Conservation (phyloP, 352 stramenopile species). For the Pythium pyrilobum region DNA sequence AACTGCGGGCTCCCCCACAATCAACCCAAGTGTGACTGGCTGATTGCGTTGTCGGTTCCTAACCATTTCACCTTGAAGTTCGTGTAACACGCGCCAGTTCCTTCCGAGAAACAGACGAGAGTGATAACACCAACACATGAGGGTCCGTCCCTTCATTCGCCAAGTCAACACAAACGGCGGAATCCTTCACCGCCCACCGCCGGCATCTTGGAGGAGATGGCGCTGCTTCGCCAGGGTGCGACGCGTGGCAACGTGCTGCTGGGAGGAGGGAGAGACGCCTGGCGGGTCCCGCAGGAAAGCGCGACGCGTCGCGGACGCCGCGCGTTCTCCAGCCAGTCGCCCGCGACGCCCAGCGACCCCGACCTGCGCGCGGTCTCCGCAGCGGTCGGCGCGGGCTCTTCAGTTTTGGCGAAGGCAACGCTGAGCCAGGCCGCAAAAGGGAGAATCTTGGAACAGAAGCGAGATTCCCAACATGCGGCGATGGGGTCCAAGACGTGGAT, state of each 20-base stretch:
- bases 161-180: not conserved
- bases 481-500: not conserved
- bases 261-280: slow-evolving; percentile 1
- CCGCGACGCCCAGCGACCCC: no score
- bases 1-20: no score
- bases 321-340: slow-evolving; percentile 6
- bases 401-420: no score
- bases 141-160: no score
- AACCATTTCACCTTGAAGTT: slow-evolving; percentile 23
- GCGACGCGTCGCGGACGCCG: slow-evolving; percentile 4
- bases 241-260: slow-evolving; percentile 10
- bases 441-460: no score
- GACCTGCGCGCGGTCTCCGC: no score
- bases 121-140: no score
- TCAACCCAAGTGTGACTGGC: no score
- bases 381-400: no score
- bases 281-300: slow-evolving; percentile 12
- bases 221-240: slow-evolving; percentile 17
- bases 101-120: slow-evolving; percentile 19
- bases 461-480: not conserved
- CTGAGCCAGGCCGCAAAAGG: not conserved
- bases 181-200: not conserved
- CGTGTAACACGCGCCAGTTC: slow-evolving; percentile 12
- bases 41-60: no score
- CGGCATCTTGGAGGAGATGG: slow-evolving; percentile 3